Evolutionary conservation across 192 early-diverging fungal species (phyloP).

Genomic region (Chytriomyces hyalinus): DNA sequence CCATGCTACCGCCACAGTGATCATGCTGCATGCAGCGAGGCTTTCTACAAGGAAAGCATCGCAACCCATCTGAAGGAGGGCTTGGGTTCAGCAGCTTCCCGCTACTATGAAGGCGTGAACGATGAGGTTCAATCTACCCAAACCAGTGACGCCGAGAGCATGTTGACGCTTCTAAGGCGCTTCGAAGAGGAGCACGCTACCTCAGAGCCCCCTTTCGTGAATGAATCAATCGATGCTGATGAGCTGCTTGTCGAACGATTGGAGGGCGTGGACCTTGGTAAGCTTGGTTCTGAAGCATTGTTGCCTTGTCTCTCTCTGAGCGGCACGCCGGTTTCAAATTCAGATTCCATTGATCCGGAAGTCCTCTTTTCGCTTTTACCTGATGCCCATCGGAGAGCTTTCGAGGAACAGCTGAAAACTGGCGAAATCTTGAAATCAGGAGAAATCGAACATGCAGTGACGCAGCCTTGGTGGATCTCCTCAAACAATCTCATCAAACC

Average conservation of each 20-base stretch:
- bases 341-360: conserved; percentile 3
- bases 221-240: neutral
- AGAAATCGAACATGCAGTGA: neutral
- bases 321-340: neutral
- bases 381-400: conserved; percentile 14
- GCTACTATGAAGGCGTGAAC: neutral
- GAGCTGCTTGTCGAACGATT: conserved; percentile 14
- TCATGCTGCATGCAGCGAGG: conserved; percentile 21
- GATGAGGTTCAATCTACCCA: neutral
- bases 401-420: conserved; percentile 5
- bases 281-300: neutral
- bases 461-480: conserved; percentile 18
- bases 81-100: neutral
- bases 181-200: conserved; percentile 12
- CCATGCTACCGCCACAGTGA: conserved; percentile 10
- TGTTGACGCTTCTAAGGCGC: conserved; percentile 14
- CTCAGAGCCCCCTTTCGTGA: neutral
- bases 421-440: neutral
- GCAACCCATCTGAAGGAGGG: conserved; percentile 3
- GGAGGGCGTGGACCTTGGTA: conserved; percentile 25
- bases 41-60: conserved; percentile 33
- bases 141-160: neutral
- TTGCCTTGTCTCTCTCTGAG: neutral
- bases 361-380: conserved; percentile 13
- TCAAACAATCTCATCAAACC: neutral